Evolutionary conservation across 2,329 filamentous ascomycete species (phyloP), one percentile per base, ranked within the genome.

Genomic region (Apiospora saccharicola): DNA sequence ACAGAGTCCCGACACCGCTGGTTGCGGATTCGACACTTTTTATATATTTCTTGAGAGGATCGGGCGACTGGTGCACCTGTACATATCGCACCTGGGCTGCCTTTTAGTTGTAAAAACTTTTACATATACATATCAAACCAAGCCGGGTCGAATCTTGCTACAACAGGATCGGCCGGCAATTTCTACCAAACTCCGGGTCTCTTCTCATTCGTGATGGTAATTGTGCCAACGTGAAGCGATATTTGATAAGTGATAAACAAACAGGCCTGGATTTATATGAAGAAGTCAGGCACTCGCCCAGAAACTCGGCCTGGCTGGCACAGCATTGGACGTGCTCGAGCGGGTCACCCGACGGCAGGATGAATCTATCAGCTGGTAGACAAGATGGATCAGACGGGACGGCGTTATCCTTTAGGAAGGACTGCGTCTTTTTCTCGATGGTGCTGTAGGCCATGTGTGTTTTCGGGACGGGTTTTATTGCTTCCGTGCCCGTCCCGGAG

Each of bases 371-470:
- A 24, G 47, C 47, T 34, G 46, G 26, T 12, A n/a, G n/a, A 13
- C n/a, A 51, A 13, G 67, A 24, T 16, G n/a, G 4, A 14, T 71
- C 41, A 22, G 30, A 16, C n/a, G 30, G 30, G 24, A 44, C 70
- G 6, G 19, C 43, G 34, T 37, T 67, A 10, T 22, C n/a, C 37
- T 43, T 26, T 14, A 75, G 64, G 3, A 77, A 74, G 34, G 72
- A 67, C 12, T 44, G 47, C 4, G 70, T 70, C 6, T 71, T 75
- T 43, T 76, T 74, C 16, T 77, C 71, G 16, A 76, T 67, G 47
- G 78, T 76, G 12, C 67, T 74, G 24, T 75, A 72, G 2, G 76
- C 67, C 16, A 77, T 70, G 3, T 70, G 3, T 69, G n/a, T 14
- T 51, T 51, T n/a, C 49, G 49, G 49, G 49, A n/a, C 49, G n/a